Evolutionary conservation across 1,284 basidiomycete genomes (phyloP).

Genomic region (Ustilago nuda): DNA sequence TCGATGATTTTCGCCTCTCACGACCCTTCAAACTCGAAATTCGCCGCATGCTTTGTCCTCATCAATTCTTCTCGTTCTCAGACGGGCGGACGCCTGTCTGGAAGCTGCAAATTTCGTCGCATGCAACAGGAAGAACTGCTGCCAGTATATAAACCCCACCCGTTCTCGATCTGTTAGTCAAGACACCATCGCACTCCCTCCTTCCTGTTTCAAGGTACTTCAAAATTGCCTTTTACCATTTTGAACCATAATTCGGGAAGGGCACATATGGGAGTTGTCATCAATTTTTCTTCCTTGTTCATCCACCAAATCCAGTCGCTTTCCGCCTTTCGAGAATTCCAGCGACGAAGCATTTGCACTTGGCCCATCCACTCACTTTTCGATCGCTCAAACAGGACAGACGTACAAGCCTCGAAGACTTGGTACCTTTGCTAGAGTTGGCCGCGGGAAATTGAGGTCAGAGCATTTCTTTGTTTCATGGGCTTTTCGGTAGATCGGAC

Average conservation of each 20-base stretch:
- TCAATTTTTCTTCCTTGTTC: conserved; percentile 48
- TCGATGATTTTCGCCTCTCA: neutral
- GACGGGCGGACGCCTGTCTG: neutral
- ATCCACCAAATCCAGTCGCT: conserved; percentile 18
- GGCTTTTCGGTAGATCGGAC: conserved; percentile 28
- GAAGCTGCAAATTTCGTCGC: conserved; percentile 6
- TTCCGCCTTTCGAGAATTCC: conserved; percentile 25
- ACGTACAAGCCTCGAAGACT: conserved; percentile 30
- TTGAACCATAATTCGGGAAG: conserved; percentile 60
- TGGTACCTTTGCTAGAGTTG: conserved; percentile 6
- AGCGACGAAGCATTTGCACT: neutral
- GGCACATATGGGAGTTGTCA: conserved; percentile 51
- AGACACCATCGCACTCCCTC: conserved; percentile 43
- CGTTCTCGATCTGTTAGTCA: neutral
- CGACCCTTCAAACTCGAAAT: conserved; percentile 41
- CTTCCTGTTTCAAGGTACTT: conserved; percentile 58
- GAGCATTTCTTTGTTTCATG: neutral
- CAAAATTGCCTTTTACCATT: conserved; percentile 61
- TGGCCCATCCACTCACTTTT: neutral
- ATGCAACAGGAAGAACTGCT: conserved; percentile 10
- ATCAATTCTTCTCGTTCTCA: neutral
- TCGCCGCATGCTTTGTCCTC: neutral
- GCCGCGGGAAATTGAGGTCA: neutral
- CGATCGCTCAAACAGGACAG: neutral
- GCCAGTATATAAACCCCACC: conserved; percentile 23